Conservation (phyloP, 2,329 filamentous ascomycete species). For the Didymella pinodella region DNA sequence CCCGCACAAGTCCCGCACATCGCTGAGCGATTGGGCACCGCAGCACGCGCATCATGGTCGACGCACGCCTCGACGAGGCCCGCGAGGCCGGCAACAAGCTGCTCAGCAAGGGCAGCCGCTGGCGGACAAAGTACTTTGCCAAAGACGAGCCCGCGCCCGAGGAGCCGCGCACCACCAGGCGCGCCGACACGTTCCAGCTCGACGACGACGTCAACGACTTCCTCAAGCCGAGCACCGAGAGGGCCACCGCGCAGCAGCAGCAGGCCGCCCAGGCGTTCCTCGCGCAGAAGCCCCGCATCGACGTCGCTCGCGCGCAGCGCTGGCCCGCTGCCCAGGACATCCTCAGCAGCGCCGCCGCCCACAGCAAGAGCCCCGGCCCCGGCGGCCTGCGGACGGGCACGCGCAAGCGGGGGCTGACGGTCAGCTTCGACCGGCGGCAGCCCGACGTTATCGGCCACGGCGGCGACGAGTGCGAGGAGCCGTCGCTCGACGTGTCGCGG, state of each 20-base stretch:
- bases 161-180: slow-evolving; percentile 37
- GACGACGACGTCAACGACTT: slow-evolving; percentile 65
- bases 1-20: neutral
- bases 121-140: slow-evolving; percentile 61
- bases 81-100: slow-evolving; percentile 45
- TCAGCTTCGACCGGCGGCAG: slow-evolving; percentile 74
- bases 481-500: slow-evolving; percentile 74
- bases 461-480: slow-evolving; percentile 82
- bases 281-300: slow-evolving; percentile 53
- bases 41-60: slow-evolving; percentile 36
- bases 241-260: slow-evolving; percentile 42
- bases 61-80: slow-evolving; percentile 32
- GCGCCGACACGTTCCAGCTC: slow-evolving; percentile 40
- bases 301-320: slow-evolving; percentile 59
- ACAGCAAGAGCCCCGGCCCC: slow-evolving; percentile 44
- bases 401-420: slow-evolving; percentile 71
- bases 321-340: slow-evolving; percentile 61
- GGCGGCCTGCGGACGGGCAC: slow-evolving; percentile 50
- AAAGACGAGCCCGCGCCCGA: slow-evolving; percentile 48
- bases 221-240: slow-evolving; percentile 62
- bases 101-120: slow-evolving; percentile 53
- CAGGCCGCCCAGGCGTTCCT: slow-evolving; percentile 42
- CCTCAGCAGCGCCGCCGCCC: slow-evolving; percentile 44
- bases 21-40: slow-evolving; percentile 18
- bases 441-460: slow-evolving; percentile 90